These are phyloP conservation scores for Xylaria palmicola DNA, from an alignment of 495 filamentous ascomycete genomes.

Conservation along the genomic window DNA sequence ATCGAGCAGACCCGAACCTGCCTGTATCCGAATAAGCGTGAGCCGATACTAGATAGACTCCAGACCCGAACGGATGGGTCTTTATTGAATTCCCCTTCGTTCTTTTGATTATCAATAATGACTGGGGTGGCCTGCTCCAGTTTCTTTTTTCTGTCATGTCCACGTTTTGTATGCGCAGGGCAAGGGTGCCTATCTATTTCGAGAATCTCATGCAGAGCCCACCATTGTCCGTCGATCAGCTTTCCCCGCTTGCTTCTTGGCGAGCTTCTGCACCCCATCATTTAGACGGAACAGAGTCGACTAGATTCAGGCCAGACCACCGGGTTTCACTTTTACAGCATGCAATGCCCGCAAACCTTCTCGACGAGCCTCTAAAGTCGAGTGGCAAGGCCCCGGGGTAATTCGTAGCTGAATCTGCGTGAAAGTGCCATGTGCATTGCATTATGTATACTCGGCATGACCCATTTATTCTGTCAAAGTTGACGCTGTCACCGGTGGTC, in stretches of 20 bases:
- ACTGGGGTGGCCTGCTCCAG: not conserved
- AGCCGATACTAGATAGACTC: too few relatives aligned
- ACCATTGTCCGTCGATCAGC: not conserved
- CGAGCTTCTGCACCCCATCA: constrained; percentile 10
- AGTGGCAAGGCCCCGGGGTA: not conserved
- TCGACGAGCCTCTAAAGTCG: not conserved
- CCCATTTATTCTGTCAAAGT: not conserved
- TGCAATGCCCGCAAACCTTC: not conserved
- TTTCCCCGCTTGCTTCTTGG: not conserved
- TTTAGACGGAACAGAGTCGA: not conserved
- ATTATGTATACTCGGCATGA: not conserved
- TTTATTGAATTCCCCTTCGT: too few relatives aligned
- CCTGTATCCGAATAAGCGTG: too few relatives aligned
- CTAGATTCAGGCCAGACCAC: too few relatives aligned
- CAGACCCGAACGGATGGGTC: too few relatives aligned
- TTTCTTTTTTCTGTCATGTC: not conserved
- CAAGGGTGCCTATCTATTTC: not conserved
- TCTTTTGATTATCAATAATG: not conserved
- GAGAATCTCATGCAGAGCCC: not conserved
- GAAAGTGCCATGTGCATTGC: too few relatives aligned
- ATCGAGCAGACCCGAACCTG: too few relatives aligned
- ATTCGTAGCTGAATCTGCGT: too few relatives aligned
- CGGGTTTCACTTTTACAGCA: not conserved
- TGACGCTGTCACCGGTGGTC: not conserved
- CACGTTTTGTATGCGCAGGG: not conserved